A percentile compares a stretch with the other conserved stretches of the same genome.
phyloP scores from a whole-genome alignment of 768 basidiomycete species.

The Russula griseocarnosa region DNA sequence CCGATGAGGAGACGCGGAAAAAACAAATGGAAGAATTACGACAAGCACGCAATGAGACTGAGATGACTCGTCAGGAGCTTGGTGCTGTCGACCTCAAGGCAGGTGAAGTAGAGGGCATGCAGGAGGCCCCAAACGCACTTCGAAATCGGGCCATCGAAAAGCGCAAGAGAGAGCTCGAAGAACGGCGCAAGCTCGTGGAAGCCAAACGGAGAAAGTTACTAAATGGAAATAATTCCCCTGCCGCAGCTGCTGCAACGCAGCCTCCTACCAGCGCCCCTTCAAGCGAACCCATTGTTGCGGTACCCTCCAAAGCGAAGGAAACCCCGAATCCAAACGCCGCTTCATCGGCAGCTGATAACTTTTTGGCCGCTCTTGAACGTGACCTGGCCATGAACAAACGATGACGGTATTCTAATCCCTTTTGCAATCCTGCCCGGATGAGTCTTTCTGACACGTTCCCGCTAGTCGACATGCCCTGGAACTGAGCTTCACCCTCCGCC shows the following conservation, averaged over 20 bases:
- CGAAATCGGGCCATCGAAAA: constrained; percentile 65
- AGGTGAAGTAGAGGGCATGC: constrained; percentile 80
- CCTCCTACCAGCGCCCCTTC: constrained; percentile 13
- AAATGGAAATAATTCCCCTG: constrained; percentile 14
- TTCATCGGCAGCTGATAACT: constrained; percentile 52
- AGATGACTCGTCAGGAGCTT: constrained; percentile 51
- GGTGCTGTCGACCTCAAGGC: constrained; percentile 59
- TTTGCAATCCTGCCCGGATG: neutral
- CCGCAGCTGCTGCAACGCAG: constrained; percentile 9
- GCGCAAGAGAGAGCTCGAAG: constrained; percentile 69
- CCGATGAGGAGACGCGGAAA: constrained; percentile 72
- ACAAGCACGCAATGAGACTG: constrained; percentile 65
- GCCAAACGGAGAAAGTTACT: constrained; percentile 61
- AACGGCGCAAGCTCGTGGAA: constrained; percentile 54
- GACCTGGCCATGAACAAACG: constrained; percentile 47
- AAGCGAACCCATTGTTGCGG: constrained; percentile 4
- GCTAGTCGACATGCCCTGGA: constrained; percentile 6
- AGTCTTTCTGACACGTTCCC: neutral
- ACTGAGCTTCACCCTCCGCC: constrained; percentile 13
- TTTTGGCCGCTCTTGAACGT: constrained; percentile 60
- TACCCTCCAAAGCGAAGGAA: constrained; percentile 21
- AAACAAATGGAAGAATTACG: constrained; percentile 82
- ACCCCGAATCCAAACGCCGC: constrained; percentile 6
- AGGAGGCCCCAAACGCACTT: constrained; percentile 33
- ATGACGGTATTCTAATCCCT: constrained; percentile 3